phyloP scores from a whole-genome alignment of 139 green algal species.

The Chlamydomonas eustigma region DNA sequence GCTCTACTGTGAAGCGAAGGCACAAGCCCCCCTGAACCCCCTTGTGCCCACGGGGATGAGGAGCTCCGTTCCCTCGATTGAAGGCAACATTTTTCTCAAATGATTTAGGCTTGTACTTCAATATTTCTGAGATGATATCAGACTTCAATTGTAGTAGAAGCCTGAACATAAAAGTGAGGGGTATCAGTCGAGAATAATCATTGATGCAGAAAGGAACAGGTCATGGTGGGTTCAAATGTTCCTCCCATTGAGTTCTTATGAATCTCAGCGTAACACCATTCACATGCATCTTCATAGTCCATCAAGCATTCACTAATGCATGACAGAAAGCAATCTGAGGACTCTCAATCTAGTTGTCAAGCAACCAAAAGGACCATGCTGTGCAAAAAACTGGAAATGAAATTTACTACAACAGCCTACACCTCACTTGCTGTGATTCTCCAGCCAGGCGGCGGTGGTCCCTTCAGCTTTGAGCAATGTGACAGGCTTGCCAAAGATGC shows the following conservation, averaged over 20 bases:
- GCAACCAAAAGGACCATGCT: too few species aligned
- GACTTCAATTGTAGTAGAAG: not conserved
- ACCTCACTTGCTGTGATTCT: conserved; percentile 10
- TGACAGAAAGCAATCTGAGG: too few species aligned
- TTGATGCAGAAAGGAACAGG: too few species aligned
- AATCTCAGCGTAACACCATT: too few species aligned
- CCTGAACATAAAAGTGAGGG: not conserved
- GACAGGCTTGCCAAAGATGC: conserved; percentile 6
- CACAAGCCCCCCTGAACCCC: not conserved
- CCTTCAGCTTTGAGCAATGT: conserved; percentile 18
- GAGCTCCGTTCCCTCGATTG: not conserved
- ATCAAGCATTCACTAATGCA: too few species aligned
- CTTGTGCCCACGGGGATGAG: conserved; percentile 3
- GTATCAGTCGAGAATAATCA: not conserved
- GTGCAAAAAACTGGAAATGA: too few species aligned
- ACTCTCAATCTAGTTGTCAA: too few species aligned
- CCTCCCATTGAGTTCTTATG: too few species aligned
- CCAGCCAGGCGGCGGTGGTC: conserved; percentile 7
- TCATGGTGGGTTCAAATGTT: too few species aligned
- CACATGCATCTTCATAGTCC: too few species aligned
- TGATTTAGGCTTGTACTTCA: conserved; percentile 20
- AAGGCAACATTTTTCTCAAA: not conserved
- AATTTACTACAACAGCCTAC: too few species aligned
- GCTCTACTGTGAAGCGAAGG: conserved; percentile 13
- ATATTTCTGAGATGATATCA: conserved; percentile 12